A percentile compares a stretch with the other conserved stretches of the same genome.
Evolutionary conservation across 352 stramenopile species (phyloP).

Genomic region (Blastocystis sp.): DNA sequence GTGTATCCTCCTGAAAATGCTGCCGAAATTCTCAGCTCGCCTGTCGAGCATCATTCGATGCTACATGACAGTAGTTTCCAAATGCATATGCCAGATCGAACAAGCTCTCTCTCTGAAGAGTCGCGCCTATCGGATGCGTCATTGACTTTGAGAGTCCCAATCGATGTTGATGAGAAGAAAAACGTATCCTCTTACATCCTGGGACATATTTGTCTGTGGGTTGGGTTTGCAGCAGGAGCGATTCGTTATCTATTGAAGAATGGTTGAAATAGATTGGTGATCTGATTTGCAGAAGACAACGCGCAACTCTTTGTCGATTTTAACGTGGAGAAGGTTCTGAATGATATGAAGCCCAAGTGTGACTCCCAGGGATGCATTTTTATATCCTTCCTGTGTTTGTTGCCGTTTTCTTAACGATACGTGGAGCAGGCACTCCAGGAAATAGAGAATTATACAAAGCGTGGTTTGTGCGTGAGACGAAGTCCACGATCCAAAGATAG

Average conservation of each 20-base stretch:
- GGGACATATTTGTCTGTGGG: neutral
- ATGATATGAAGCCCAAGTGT: neutral
- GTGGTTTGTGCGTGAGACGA: neutral
- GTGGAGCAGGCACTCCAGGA: neutral
- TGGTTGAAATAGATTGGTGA: neutral
- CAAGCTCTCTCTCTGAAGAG: neutral
- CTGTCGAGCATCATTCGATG: neutral
- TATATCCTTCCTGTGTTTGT: conserved; percentile 9
- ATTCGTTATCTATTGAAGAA: conserved; percentile 29
- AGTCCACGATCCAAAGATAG: neutral
- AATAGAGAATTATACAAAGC: neutral
- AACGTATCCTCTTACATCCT: neutral
- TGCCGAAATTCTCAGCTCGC: neutral
- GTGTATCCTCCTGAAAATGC: neutral
- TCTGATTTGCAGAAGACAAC: neutral
- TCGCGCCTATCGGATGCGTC: neutral
- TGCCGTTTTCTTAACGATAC: neutral
- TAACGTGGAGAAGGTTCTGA: neutral
- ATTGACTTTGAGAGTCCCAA: neutral
- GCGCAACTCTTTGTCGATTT: neutral
- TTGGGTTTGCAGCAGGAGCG: conserved; percentile 31
- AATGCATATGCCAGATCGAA: neutral
- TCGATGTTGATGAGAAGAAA: neutral
- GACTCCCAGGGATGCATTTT: conserved; percentile 10
- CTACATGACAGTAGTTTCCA: neutral